Evolutionary conservation across 805 yeast genomes (phyloP), one percentile per base, ranked within the genome.

Genomic region (Ascoidea rubescens): DNA sequence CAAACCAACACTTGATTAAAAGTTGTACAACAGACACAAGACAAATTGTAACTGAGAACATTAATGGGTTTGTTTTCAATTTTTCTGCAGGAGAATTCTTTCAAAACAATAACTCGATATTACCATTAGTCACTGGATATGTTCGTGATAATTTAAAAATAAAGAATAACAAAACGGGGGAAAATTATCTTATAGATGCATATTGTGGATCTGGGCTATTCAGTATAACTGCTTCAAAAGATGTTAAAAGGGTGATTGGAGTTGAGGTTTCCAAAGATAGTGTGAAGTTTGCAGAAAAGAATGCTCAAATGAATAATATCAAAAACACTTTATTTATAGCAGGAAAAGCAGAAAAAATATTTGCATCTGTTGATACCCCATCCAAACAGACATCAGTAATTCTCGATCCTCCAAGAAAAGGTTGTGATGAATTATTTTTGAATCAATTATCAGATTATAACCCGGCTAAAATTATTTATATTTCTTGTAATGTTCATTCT

Each of bases 151-250:
- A 87, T 60, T 67, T 90, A 51, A 5, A 14, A 7, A 71, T 71
- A 49, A 66, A 79, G 43, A 67, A 73, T 8, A 60, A 58, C n/a
- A 67, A 68, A 1, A 62, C 66, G 4, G 71, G 70, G 21, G 69
- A 66, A 5, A 77, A 79, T 60, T 88, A 81, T 62, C 69, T 90
- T 49, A 96, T 90, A 31, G 98, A 90, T 66, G 95, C 97, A 0
- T 90, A 90, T 69, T 90, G 98, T 72, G 98, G 98, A 1, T 86
- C 95, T 3, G 99, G 99, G 0, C 71, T 93, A 47, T 93, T 93
- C 67, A 85, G 95, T 55, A 82, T 93, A 53, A 81, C 96, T 6
- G 84, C 95, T 59, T 83, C 93, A 32, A 67, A 75, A 28, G 82
- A 85, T 16, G 95, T 90, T n/a, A 83, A 84, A 47, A 75, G 77